These are phyloP conservation scores for Saccharomyces hybrid DNA, from an alignment of 1,139 yeast genomes.

Conservation along the genomic window DNA sequence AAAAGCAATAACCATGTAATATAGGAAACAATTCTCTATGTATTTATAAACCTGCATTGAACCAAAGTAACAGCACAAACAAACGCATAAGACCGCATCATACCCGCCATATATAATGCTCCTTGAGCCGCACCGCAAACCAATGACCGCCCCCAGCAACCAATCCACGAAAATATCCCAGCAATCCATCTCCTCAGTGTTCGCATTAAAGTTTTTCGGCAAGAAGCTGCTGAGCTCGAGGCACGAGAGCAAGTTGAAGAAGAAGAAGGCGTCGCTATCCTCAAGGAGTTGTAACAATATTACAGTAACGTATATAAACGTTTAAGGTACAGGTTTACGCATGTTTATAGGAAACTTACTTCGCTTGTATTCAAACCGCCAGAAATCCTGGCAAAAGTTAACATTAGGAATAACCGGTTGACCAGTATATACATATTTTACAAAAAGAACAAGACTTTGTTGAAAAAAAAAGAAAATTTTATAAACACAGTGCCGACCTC, in stretches of 20 bases:
- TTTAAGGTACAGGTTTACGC: background rate
- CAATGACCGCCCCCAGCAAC: constrained; percentile 1
- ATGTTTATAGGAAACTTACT: too few species aligned
- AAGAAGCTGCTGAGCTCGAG: constrained; percentile 14
- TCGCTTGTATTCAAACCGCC: too few species aligned
- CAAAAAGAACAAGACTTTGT: too few species aligned
- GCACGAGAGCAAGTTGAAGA: constrained; percentile 1
- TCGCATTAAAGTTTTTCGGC: constrained; percentile 17
- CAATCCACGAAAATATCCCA: constrained; percentile 3
- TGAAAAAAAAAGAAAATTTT: too few species aligned
- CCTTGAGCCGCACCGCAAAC: background rate
- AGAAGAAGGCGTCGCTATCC: background rate
- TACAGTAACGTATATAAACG: background rate
- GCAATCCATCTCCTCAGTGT: constrained; percentile 9
- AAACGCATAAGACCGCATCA: too few species aligned
- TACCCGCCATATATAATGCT: too few species aligned
- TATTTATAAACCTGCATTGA: background rate
- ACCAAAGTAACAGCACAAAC: background rate
- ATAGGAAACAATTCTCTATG: background rate
- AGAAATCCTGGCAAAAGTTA: too few species aligned
- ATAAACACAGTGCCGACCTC: too few species aligned
- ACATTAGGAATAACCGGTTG: too few species aligned
- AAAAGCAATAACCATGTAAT: background rate
- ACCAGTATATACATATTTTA: too few species aligned
- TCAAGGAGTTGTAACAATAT: background rate